Evolutionary conservation across 306 rosid genomes (phyloP), one percentile per base, ranked within the genome.

Genomic region (Macrotyloma uniflorum): DNA sequence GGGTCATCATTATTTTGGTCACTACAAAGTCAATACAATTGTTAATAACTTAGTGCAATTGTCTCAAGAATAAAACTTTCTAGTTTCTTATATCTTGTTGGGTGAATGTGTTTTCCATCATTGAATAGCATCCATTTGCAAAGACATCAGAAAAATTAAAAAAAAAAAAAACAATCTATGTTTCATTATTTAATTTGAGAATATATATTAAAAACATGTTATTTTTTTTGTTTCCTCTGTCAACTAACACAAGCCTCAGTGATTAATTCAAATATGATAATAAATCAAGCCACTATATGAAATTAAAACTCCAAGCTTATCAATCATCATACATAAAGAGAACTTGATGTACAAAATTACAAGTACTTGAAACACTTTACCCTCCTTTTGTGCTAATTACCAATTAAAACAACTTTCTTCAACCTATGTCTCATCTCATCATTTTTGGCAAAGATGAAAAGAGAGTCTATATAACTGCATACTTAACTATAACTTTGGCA

Each of bases 401-500:
- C 40, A 50, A 38, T 38, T 10, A 9, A 64, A 16, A 46, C 38
- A 63, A 63, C 67, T 65, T 72, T 72, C 66, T 72, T 63, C 45
- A 24, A 79, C 55, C 65, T 42, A 63, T 23, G 2, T 26, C 32
- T 38, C 47, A 36, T 64, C 55, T 72, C 47, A 62, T 79, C 58
- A 63, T 50, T 72, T 42, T 10, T 8, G 51, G 23, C 28, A 16
- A 12, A 20, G 24, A 23, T 12, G 32, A 68, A 67, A 14, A 26
- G 40, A 67, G 36, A 45, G 40, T 24, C 35, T 11, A 40, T 26
- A 38, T 51, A 23, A 65, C 19, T 68, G 16, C 40, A 62, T 62
- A 33, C n/a, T n/a, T n/a, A n/a, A n/a, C n/a, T n/a, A n/a, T n/a
- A n/a, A n/a, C n/a, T n/a, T 26, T 28, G 67, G 24, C 66, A 45